Conservation (phyloP, 495 filamentous ascomycete species). For the Cudoniella acicularis region DNA sequence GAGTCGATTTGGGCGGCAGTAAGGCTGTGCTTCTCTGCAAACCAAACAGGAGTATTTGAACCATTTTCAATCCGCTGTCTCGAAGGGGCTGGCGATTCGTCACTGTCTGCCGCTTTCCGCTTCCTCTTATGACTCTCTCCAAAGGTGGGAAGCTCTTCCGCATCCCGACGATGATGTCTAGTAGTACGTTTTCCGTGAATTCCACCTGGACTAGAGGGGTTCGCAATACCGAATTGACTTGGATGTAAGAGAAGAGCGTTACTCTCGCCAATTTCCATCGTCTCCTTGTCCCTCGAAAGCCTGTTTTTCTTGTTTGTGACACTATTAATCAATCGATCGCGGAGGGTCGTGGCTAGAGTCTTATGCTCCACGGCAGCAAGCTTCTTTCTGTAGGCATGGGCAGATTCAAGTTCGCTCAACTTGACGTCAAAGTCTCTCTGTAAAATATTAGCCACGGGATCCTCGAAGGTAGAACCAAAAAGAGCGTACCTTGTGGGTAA, state of each 20-base stretch:
- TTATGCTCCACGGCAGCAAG: slow-evolving; percentile 80
- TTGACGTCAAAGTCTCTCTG: slow-evolving; percentile 55
- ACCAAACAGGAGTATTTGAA: slow-evolving; percentile 53
- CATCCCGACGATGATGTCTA: slow-evolving; percentile 70
- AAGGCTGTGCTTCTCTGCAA: slow-evolving; percentile 34
- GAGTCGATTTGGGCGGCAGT: slow-evolving; percentile 47
- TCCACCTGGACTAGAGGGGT: slow-evolving; percentile 75
- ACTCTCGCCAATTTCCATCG: slow-evolving; percentile 77
- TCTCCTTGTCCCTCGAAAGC: slow-evolving; percentile 83
- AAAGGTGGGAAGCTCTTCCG: slow-evolving; percentile 68
- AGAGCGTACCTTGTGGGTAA: slow-evolving; percentile 66
- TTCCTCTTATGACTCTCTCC: slow-evolving; percentile 74
- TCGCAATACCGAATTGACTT: slow-evolving; percentile 83
- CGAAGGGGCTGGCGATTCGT: slow-evolving; percentile 65
- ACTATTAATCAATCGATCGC: slow-evolving; percentile 76
- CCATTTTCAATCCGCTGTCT: slow-evolving; percentile 42
- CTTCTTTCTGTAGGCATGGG: slow-evolving; percentile 59
- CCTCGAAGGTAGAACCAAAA: slow-evolving; percentile 1
- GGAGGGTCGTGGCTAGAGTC: slow-evolving; percentile 70
- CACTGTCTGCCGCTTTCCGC: slow-evolving; percentile 66
- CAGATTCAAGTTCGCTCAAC: slow-evolving; percentile 45
- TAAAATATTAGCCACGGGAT: slow-evolving; percentile 4
- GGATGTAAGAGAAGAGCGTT: slow-evolving; percentile 88
- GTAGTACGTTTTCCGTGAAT: slow-evolving; percentile 80
- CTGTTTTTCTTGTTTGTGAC: slow-evolving; percentile 72